phyloP scores from a whole-genome alignment of 768 basidiomycete genomes.

The Boletellus sp. region DNA sequence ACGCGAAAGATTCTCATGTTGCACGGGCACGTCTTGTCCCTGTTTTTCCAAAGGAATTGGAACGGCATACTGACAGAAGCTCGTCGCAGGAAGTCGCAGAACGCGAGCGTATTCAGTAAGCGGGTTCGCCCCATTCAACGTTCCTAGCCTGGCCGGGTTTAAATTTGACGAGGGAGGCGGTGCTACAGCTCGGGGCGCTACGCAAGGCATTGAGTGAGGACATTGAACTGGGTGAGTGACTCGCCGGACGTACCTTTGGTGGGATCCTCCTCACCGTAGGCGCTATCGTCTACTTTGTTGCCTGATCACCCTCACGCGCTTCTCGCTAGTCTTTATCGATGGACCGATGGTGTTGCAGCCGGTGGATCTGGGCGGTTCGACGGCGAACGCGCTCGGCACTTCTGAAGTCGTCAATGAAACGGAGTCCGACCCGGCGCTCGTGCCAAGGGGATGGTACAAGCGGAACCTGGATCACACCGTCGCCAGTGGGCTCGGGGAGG shows the following conservation, averaged over 20 bases:
- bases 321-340: conserved; percentile 62
- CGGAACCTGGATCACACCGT: conserved; percentile 48
- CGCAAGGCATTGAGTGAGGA: conserved; percentile 64
- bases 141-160: background rate
- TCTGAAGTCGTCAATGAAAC: conserved; percentile 30
- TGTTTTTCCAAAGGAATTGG: background rate
- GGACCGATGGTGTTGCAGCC: conserved; percentile 66
- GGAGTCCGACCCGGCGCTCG: conserved; percentile 46
- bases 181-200: conserved; percentile 60
- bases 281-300: too few relatives aligned
- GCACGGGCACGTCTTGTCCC: conserved; percentile 39
- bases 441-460: conserved; percentile 73
- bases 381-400: conserved; percentile 35
- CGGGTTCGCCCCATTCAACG: conserved; percentile 42
- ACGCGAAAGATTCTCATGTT: conserved; percentile 41
- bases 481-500: conserved; percentile 54
- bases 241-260: too few relatives aligned
- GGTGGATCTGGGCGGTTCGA: conserved; percentile 47
- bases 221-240: conserved; percentile 56
- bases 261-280: too few relatives aligned
- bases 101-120: conserved; percentile 66
- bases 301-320: too few relatives aligned
- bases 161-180: background rate
- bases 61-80: background rate
- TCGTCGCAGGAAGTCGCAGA: conserved; percentile 61